A percentile compares a stretch with the other conserved stretches of the same genome.
phyloP scores from a whole-genome alignment of 2,329 filamentous ascomycete species.

The Passalora sequoiae region DNA sequence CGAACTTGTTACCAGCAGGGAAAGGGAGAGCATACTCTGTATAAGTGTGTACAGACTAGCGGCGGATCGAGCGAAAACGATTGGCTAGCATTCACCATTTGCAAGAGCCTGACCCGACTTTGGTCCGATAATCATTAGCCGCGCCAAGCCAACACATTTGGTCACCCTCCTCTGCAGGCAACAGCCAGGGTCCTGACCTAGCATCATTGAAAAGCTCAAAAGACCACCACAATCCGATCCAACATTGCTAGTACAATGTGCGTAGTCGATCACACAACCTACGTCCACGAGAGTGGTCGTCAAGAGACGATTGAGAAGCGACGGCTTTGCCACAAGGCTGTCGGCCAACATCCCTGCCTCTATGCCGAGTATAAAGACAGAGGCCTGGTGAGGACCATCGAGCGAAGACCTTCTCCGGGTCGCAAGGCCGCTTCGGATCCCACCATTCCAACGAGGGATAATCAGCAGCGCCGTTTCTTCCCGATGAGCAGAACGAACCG shows the following conservation, averaged over 20 bases:
- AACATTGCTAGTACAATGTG: slow-evolving; percentile 25
- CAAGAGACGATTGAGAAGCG: slow-evolving; percentile 19
- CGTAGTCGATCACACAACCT: slow-evolving; percentile 28
- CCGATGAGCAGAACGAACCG: slow-evolving; percentile 13
- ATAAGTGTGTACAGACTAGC: no score
- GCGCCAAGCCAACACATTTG: slow-evolving; percentile 8
- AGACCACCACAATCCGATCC: not conserved
- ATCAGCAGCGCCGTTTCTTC: slow-evolving; percentile 22
- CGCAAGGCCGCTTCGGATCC: slow-evolving; percentile 12
- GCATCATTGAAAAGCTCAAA: not conserved
- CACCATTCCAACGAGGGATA: slow-evolving; percentile 23
- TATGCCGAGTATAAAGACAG: slow-evolving; percentile 16
- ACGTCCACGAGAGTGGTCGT: slow-evolving; percentile 23
- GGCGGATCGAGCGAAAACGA: no score
- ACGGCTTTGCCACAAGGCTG: slow-evolving; percentile 23
- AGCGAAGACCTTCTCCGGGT: slow-evolving; percentile 17
- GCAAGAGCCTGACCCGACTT: slow-evolving; percentile 6
- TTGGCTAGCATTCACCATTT: slow-evolving; percentile 4
- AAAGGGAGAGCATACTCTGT: no score
- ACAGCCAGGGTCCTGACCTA: not conserved
- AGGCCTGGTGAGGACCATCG: slow-evolving; percentile 18
- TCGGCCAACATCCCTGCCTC: slow-evolving; percentile 19
- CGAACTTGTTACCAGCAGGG: no score
- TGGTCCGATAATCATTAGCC: slow-evolving; percentile 7
- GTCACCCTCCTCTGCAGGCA: slow-evolving; percentile 1